A percentile compares a stretch with the other conserved stretches of the same genome.
Conservation (phyloP, 768 basidiomycete species). For the Phaffia australis region DNA sequence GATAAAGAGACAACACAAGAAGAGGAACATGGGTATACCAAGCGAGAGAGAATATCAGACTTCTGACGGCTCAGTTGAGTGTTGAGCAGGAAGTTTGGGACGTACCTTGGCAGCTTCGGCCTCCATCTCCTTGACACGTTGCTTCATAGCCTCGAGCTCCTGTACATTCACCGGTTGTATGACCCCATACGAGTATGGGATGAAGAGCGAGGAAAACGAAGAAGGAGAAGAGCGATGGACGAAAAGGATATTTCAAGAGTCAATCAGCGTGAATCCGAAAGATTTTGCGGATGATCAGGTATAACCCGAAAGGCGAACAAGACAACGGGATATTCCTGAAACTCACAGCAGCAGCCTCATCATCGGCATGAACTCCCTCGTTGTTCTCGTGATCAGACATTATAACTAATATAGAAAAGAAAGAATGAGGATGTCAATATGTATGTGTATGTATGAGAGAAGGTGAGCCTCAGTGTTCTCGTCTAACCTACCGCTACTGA, state of each 20-base stretch:
- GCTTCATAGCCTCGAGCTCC: conserved; percentile 38
- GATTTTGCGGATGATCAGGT: too few species aligned
- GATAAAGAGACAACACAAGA: neutral
- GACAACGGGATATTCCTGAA: too few species aligned
- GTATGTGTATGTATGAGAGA: too few species aligned
- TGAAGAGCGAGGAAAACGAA: neutral
- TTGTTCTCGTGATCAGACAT: conserved; percentile 22
- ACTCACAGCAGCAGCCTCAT: too few species aligned
- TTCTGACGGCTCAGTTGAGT: conserved; percentile 25
- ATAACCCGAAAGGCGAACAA: too few species aligned
- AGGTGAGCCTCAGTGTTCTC: too few species aligned
- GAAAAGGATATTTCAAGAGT: too few species aligned
- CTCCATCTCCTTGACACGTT: conserved; percentile 37
- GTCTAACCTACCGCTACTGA: too few species aligned
- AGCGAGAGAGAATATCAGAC: neutral
- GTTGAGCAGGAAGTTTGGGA: conserved; percentile 9
- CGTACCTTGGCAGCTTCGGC: conserved; percentile 35
- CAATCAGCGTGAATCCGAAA: too few species aligned
- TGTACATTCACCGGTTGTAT: conserved; percentile 4
- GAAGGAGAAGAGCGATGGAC: too few species aligned
- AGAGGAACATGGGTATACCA: neutral
- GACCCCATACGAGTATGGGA: neutral
- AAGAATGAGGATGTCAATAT: too few species aligned
- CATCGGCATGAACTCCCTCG: conserved; percentile 13
- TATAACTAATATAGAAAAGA: neutral